These are phyloP conservation scores for Boletus insuetus DNA, from an alignment of 768 basidiomycete species.

Conservation along the genomic window DNA sequence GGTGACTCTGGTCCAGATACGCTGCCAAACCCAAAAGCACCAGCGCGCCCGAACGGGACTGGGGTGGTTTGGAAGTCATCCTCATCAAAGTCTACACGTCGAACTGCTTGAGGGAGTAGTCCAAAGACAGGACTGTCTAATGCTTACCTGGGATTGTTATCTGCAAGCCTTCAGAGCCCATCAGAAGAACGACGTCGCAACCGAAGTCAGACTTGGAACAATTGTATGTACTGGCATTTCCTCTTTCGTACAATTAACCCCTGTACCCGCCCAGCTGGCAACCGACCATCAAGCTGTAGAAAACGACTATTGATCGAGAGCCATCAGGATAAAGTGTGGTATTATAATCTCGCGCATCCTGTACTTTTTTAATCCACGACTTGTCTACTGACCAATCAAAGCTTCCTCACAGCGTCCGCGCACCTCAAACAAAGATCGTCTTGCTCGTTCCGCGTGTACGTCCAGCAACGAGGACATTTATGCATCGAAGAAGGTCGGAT, in stretches of 20 bases:
- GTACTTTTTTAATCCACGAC: neutral
- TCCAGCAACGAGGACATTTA: slow-evolving; percentile 95
- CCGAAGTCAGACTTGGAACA: neutral
- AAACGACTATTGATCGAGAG: too few relatives aligned
- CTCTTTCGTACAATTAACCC: slow-evolving; percentile 15
- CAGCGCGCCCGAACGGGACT: slow-evolving; percentile 68
- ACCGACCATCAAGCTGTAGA: too few relatives aligned
- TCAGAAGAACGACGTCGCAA: slow-evolving; percentile 10
- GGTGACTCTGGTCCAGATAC: slow-evolving; percentile 67
- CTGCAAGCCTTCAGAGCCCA: slow-evolving; percentile 42
- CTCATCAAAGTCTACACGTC: slow-evolving; percentile 72
- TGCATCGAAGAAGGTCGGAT: slow-evolving; percentile 56
- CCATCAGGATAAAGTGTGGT: too few relatives aligned
- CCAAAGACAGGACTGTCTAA: neutral
- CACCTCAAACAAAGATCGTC: slow-evolving; percentile 70
- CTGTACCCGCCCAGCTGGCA: neutral
- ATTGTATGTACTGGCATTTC: neutral
- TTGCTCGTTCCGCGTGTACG: slow-evolving; percentile 51
- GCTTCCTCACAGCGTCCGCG: slow-evolving; percentile 18
- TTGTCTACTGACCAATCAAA: neutral
- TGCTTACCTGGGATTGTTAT: slow-evolving; percentile 47
- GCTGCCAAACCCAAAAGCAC: slow-evolving; percentile 45
- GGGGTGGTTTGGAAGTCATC: slow-evolving; percentile 62
- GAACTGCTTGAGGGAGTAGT: neutral
- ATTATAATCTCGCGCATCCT: too few relatives aligned